A percentile compares a stretch with the other conserved stretches of the same genome.
These are phyloP conservation scores for Taphrina sp. DNA, from an alignment of 1,139 yeast species.

Conservation along the genomic window DNA sequence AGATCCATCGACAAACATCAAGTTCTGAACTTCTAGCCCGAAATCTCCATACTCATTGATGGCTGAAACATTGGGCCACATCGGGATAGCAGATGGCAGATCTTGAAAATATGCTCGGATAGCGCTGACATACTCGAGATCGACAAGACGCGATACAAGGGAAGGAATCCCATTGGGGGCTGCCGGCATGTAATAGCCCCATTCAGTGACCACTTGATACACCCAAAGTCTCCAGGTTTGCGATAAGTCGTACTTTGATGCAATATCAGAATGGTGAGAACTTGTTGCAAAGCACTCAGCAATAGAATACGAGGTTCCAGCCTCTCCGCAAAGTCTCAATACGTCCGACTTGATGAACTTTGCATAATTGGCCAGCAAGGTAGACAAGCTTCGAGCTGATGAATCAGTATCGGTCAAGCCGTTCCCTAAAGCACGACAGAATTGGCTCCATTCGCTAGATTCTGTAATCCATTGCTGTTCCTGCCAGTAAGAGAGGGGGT, in stretches of 20 bases:
- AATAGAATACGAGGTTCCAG: neutral
- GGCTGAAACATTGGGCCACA: neutral
- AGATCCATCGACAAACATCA: conserved; percentile 6
- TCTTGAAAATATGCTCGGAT: neutral
- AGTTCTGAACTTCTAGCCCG: neutral
- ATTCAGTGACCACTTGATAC: neutral
- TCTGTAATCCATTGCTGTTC: neutral
- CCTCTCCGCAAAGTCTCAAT: neutral
- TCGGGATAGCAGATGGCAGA: conserved; percentile 1
- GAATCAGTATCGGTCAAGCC: neutral
- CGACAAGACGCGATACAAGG: conserved; percentile 1
- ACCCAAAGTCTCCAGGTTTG: neutral
- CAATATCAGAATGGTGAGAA: neutral
- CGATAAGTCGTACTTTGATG: neutral
- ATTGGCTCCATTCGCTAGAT: neutral
- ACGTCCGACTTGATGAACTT: neutral
- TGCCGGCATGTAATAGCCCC: neutral
- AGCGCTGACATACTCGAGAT: neutral
- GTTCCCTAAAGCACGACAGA: neutral
- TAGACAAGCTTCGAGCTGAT: neutral
- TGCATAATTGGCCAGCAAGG: neutral
- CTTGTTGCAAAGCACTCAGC: neutral
- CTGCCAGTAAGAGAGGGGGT: neutral
- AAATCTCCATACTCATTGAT: conserved; percentile 1
- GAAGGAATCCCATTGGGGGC: conserved; percentile 1